phyloP scores from a whole-genome alignment of 2,329 filamentous ascomycete species.

The Aspergillus pseudotamarii region DNA sequence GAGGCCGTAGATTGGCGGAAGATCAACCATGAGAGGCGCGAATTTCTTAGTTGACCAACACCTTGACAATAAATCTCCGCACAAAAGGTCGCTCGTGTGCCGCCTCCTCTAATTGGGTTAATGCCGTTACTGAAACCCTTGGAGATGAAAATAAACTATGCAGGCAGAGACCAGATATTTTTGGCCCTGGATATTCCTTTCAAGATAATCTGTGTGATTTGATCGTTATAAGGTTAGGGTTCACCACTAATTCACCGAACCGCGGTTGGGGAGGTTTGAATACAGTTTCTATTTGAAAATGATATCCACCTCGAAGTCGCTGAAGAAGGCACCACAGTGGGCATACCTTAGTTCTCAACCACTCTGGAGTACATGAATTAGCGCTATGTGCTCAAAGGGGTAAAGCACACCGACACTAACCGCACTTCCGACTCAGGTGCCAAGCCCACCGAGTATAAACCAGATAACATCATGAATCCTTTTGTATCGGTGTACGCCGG shows the following conservation, averaged over 20 bases:
- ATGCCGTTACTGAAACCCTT: not conserved
- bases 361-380: not conserved
- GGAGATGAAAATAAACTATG: not conserved
- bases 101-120: not conserved
- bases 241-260: not conserved
- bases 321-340: conserved; percentile 1
- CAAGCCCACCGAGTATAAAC: not conserved
- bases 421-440: not conserved
- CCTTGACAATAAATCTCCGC: conserved; percentile 1
- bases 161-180: not conserved
- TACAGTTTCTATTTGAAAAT: conserved; percentile 2
- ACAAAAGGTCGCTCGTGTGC: conserved; percentile 8
- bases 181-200: not conserved
- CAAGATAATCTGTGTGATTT: not conserved
- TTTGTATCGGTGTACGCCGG: conserved; percentile 1
- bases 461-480: not conserved
- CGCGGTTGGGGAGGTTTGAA: not conserved
- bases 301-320: not conserved
- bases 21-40: conserved; percentile 4
- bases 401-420: conserved; percentile 5
- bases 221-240: conserved; percentile 2
- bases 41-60: not conserved
- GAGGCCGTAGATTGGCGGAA: conserved; percentile 6
- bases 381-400: not conserved
- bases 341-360: not conserved